Evolutionary conservation across 139 green algal species (phyloP).

Genomic region (Tetradesmus lagerheimii): DNA sequence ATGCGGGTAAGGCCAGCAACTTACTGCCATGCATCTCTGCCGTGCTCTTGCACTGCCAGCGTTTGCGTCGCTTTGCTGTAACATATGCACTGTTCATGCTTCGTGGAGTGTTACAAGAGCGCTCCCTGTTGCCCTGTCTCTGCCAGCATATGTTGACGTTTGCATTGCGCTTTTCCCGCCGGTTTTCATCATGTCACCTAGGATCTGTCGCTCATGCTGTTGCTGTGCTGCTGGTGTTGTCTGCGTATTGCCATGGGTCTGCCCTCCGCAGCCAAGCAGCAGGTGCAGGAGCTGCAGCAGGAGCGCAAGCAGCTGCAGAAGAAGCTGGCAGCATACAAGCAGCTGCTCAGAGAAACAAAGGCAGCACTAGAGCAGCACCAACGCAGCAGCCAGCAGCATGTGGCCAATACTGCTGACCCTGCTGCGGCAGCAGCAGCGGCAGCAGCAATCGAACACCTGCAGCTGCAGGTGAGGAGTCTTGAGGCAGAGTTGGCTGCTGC

Average conservation of each 20-base stretch:
- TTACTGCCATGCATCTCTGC: neutral
- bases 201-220: neutral
- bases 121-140: neutral
- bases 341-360: conserved; percentile 8
- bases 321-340: conserved; percentile 47
- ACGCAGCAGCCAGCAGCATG: neutral
- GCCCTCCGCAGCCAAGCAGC: conserved; percentile 13
- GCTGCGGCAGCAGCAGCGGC: neutral
- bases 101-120: neutral
- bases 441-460: neutral
- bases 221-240: neutral
- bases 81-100: neutral
- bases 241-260: neutral
- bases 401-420: neutral
- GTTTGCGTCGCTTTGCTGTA: neutral
- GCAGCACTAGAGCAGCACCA: neutral
- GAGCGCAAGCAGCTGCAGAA: conserved; percentile 47
- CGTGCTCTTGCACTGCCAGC: neutral
- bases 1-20: neutral
- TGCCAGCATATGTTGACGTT: neutral
- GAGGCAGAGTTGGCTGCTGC: conserved; percentile 1
- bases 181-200: neutral
- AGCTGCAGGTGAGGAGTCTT: neutral
- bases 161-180: too few relatives aligned
- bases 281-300: conserved; percentile 33